phyloP scores from a whole-genome alignment of 2,329 filamentous ascomycete genomes.

The Fusarium sp. region DNA sequence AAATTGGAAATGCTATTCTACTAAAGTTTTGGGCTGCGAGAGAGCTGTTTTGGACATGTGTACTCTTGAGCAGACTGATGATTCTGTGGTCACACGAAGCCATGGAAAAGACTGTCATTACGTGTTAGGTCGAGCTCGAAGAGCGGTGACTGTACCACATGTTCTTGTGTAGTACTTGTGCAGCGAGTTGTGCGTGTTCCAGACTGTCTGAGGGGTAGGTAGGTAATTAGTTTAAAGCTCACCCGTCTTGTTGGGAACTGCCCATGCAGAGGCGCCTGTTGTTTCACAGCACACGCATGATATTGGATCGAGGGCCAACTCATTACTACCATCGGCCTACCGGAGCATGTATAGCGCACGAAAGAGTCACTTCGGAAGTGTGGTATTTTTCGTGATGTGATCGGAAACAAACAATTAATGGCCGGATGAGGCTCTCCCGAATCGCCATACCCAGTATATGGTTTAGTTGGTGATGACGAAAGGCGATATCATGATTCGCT shows the following conservation, averaged over 20 bases:
- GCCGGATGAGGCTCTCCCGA: neutral
- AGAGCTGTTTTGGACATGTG: neutral
- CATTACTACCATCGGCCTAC: neutral
- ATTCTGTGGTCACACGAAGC: neutral
- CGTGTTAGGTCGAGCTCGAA: neutral
- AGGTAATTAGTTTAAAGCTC: neutral
- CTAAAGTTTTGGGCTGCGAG: neutral
- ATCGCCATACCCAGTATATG: neutral
- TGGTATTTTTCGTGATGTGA: neutral
- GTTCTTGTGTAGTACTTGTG: neutral
- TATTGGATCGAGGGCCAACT: neutral
- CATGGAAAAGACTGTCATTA: neutral
- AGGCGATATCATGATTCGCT: slow-evolving; percentile 34
- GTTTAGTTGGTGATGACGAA: slow-evolving; percentile 34
- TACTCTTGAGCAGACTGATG: neutral
- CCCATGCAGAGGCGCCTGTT: neutral
- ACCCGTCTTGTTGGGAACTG: neutral
- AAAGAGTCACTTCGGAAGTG: neutral
- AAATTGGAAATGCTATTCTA: neutral
- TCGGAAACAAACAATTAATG: neutral
- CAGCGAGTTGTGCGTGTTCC: neutral
- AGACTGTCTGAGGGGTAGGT: neutral
- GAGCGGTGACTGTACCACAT: neutral
- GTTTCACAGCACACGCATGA: slow-evolving; percentile 3
- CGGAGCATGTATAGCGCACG: neutral